phyloP scores from a whole-genome alignment of 768 basidiomycete species.

The Pulveroboletus ravenelii region DNA sequence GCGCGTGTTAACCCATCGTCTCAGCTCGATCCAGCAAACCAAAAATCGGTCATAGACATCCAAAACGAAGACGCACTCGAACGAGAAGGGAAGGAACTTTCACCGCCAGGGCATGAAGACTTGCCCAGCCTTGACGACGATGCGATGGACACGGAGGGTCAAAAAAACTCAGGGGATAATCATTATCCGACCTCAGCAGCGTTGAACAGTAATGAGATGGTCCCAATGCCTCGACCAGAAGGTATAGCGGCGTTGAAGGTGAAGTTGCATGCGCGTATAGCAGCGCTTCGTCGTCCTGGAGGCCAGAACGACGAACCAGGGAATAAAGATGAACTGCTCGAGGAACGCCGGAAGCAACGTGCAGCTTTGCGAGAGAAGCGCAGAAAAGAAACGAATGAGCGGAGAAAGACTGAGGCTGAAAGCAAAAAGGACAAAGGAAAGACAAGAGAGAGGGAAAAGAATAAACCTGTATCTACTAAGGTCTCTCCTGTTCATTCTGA shows the following conservation, averaged over 20 bases:
- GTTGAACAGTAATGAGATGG: slow-evolving; percentile 30
- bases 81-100: slow-evolving; percentile 29
- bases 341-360: slow-evolving; percentile 70
- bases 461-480: slow-evolving; percentile 47
- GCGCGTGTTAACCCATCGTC: background rate
- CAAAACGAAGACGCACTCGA: slow-evolving; percentile 48
- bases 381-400: slow-evolving; percentile 81
- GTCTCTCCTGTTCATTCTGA: slow-evolving; percentile 32
- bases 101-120: slow-evolving; percentile 22
- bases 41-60: slow-evolving; percentile 72
- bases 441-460: slow-evolving; percentile 44
- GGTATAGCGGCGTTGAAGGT: slow-evolving; percentile 63
- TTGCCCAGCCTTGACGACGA: slow-evolving; percentile 22
- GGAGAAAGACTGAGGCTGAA: slow-evolving; percentile 65
- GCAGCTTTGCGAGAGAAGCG: slow-evolving; percentile 82
- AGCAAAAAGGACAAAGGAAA: slow-evolving; percentile 46
- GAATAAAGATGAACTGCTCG: slow-evolving; percentile 77
- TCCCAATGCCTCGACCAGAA: slow-evolving; percentile 61
- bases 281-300: slow-evolving; percentile 51
- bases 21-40: slow-evolving; percentile 90
- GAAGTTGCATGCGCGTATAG: slow-evolving; percentile 74
- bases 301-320: slow-evolving; percentile 39
- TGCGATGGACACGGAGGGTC: slow-evolving; percentile 28
- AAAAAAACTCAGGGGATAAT: slow-evolving; percentile 24
- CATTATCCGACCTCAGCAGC: background rate